Evolutionary conservation across 164 flowering plant genomes (phyloP), one percentile per base, ranked within the genome.

Genomic region (Aristolochia contorta): DNA sequence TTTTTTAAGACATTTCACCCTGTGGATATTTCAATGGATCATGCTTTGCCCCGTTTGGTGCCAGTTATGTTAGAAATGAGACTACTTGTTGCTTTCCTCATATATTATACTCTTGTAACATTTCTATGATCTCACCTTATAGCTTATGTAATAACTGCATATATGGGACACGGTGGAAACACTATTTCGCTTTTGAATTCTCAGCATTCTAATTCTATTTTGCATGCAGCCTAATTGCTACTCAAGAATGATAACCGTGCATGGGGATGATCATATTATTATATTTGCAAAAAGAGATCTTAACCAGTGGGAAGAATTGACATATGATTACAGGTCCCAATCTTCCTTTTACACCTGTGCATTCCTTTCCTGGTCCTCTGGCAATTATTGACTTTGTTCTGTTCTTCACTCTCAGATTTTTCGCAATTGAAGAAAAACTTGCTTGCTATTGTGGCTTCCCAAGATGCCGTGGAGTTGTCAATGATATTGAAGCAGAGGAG

Each of bases 241-340:
- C 69, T 91, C 99, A 59, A 82, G 99, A 78, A 83, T 83, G 55
- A 81, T 94, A 69, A 88, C 79, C 67, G 84, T 91, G 16, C 74
- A 78, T 63, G 96, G 91, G 25, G 93, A 84, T 56, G 88, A 91
- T 52, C 99, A 89, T 72, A 87, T 94, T 56, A 87, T 94, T 43
- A 94, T 94, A 37, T 94, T 88, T 79, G 92, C 99, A n/a, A 94
- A 94, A 78, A 78, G 99, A 77, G 96, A 94, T 71, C 84, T 94
- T 58, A 82, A 72, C 33, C 76, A 76, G 66, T 86, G 96, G 96
- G 99, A 94, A 74, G 99, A 94, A 61, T 77, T 94, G 63, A 82
- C 99, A 57, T 94, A 94, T 78, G 97, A 94, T 74, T 94, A 94
- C 83, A 91, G 99, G 99, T 86, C 76, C 51, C 37, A 54, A 65